These are phyloP conservation scores for Sporothrix pallida DNA, from an alignment of 2,329 filamentous ascomycete species.

Conservation along the genomic window DNA sequence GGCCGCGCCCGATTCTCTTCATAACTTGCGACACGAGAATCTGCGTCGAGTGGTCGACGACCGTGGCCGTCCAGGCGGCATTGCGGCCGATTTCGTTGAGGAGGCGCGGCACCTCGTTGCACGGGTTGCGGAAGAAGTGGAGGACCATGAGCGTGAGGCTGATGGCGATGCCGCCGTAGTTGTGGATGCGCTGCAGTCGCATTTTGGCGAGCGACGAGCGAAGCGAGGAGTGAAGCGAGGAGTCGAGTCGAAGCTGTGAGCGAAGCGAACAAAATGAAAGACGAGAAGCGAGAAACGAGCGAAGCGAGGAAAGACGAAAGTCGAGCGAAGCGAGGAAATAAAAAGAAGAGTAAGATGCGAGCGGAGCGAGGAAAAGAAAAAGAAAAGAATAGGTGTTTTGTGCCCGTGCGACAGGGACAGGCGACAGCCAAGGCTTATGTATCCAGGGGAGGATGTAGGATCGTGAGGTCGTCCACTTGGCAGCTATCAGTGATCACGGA, in stretches of 20 bases:
- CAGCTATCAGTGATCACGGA: no score
- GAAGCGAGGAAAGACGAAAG: neutral
- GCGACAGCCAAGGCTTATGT: neutral
- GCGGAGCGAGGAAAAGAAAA: neutral
- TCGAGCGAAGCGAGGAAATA: neutral
- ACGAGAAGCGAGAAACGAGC: neutral
- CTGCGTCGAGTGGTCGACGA: no score
- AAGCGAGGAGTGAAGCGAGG: neutral
- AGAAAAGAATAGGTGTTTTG: no score
- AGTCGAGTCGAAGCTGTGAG: neutral
- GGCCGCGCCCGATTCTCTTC: no score
- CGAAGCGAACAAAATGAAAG: neutral
- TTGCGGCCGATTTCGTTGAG: no score
- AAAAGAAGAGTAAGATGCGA: neutral
- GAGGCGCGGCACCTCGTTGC: no score
- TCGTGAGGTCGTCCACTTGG: neutral
- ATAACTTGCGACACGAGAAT: no score
- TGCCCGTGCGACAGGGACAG: neutral
- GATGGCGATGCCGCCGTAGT: no score
- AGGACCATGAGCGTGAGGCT: neutral
- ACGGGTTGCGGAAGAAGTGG: neutral
- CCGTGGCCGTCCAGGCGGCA: no score
- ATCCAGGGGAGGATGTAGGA: neutral
- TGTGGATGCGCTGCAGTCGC: neutral
- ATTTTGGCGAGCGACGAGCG: neutral